These are phyloP conservation scores for Arctium lappa DNA, from an alignment of 129 eudicot species.

Conservation along the genomic window DNA sequence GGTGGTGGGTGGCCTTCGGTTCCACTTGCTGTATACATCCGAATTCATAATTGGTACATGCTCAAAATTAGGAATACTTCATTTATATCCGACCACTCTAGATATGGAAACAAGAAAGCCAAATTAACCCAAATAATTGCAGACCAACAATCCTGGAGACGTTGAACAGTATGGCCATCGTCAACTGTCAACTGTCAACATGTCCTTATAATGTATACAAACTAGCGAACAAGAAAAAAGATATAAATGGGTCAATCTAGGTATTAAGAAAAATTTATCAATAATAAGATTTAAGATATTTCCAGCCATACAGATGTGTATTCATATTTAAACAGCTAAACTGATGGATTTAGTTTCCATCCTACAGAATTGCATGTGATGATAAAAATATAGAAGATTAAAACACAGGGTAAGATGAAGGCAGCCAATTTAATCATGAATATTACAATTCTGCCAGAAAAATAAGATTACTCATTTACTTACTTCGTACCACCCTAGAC, in stretches of 20 bases:
- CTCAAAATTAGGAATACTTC: too few relatives aligned
- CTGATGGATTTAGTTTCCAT: neutral
- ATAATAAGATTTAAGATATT: neutral
- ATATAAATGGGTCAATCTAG: neutral
- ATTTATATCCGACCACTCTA: too few relatives aligned
- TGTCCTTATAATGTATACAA: too few relatives aligned
- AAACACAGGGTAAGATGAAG: neutral
- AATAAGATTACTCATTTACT: conserved; percentile 17
- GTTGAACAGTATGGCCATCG: too few relatives aligned
- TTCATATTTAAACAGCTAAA: neutral
- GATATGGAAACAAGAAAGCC: too few relatives aligned
- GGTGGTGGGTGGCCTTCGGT: too few relatives aligned
- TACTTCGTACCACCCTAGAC: conserved; percentile 94
- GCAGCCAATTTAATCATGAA: neutral
- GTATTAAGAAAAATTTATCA: neutral
- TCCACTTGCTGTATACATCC: too few relatives aligned
- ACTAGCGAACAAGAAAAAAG: neutral
- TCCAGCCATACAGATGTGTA: neutral
- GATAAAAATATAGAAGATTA: neutral
- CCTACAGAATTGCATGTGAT: neutral
- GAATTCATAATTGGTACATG: too few relatives aligned
- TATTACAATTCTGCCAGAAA: neutral
- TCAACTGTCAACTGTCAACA: too few relatives aligned
- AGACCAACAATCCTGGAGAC: too few relatives aligned
- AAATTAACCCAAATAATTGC: too few relatives aligned